Percentiles rank a stretch among this genome's conserved stretches.
These are phyloP conservation scores for Sclerotiophoma versabilis DNA, from an alignment of 2,329 filamentous ascomycete species.

Conservation along the genomic window DNA sequence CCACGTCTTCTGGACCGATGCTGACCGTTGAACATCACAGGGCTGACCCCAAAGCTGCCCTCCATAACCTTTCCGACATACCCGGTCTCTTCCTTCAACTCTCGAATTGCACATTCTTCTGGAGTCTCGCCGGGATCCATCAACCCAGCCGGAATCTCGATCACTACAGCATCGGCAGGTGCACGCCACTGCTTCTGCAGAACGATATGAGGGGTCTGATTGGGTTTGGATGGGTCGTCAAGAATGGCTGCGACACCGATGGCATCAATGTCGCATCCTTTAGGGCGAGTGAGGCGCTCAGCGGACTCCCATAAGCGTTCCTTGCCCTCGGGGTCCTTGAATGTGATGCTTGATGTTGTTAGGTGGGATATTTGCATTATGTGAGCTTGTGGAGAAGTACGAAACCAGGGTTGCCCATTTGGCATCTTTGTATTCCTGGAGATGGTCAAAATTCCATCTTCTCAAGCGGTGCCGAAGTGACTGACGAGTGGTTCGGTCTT, in stretches of 20 bases:
- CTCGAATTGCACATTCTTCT: conserved; percentile 65
- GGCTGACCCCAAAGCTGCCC: conserved; percentile 46
- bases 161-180: conserved; percentile 65
- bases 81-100: conserved; percentile 70
- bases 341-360: conserved; percentile 53
- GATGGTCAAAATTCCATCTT: conserved; percentile 17
- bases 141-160: conserved; percentile 69
- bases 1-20: no score
- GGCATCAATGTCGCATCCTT: conserved; percentile 69
- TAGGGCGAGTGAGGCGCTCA: conserved; percentile 72
- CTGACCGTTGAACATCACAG: conserved; percentile 55
- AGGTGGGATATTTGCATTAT: not conserved
- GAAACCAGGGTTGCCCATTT: conserved; percentile 48
- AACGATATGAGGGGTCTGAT: conserved; percentile 44
- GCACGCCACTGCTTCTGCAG: conserved; percentile 65
- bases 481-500: conserved; percentile 47
- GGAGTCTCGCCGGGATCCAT: conserved; percentile 67
- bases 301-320: conserved; percentile 74
- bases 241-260: conserved; percentile 77
- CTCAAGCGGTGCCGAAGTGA: conserved; percentile 3
- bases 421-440: conserved; percentile 48
- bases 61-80: conserved; percentile 61
- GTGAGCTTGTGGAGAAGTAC: conserved; percentile 25
- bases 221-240: conserved; percentile 39
- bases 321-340: conserved; percentile 67